Evolutionary conservation across 2,329 filamentous ascomycete genomes (phyloP).

Genomic region (Cladosporium sp.): DNA sequence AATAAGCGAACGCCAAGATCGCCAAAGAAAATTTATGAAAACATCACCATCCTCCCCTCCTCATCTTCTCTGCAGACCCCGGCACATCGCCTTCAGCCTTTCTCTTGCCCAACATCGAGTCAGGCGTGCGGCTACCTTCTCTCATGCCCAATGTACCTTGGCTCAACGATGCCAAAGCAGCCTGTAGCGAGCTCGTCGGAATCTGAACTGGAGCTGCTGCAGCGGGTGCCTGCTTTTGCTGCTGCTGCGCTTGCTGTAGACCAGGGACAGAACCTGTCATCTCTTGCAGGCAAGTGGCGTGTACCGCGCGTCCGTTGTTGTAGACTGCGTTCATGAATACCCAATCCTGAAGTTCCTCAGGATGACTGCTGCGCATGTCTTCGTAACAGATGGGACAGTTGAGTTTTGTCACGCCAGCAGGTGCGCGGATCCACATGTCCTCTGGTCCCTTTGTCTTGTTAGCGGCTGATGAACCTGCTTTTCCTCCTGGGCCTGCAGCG

Average conservation of each 20-base stretch:
- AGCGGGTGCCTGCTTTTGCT: slow-evolving; percentile 10
- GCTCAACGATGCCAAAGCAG: slow-evolving; percentile 26
- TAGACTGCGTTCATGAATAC: slow-evolving; percentile 90
- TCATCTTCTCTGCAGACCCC: slow-evolving; percentile 18
- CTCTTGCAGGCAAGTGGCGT: slow-evolving; percentile 86
- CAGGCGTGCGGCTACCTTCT: slow-evolving; percentile 38
- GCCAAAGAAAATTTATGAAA: neutral
- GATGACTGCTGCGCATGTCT: slow-evolving; percentile 87
- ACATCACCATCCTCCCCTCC: slow-evolving; percentile 13
- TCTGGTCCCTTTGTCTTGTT: slow-evolving; percentile 57
- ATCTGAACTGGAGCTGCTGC: neutral
- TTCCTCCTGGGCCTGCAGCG: slow-evolving; percentile 42
- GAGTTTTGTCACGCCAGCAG: slow-evolving; percentile 71
- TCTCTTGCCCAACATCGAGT: slow-evolving; percentile 35
- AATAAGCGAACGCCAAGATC: neutral
- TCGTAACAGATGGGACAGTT: slow-evolving; percentile 95
- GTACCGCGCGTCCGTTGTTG: slow-evolving; percentile 78
- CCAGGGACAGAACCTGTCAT: slow-evolving; percentile 42
- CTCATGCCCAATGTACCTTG: slow-evolving; percentile 23
- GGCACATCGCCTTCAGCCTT: slow-evolving; percentile 34
- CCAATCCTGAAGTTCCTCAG: slow-evolving; percentile 91
- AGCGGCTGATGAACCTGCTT: slow-evolving; percentile 38
- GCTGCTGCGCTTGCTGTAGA: slow-evolving; percentile 44
- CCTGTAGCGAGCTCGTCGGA: slow-evolving; percentile 26
- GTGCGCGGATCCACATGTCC: slow-evolving; percentile 76